These are phyloP conservation scores for Naematelia aurantialba DNA, from an alignment of 768 basidiomycete genomes.

Conservation along the genomic window DNA sequence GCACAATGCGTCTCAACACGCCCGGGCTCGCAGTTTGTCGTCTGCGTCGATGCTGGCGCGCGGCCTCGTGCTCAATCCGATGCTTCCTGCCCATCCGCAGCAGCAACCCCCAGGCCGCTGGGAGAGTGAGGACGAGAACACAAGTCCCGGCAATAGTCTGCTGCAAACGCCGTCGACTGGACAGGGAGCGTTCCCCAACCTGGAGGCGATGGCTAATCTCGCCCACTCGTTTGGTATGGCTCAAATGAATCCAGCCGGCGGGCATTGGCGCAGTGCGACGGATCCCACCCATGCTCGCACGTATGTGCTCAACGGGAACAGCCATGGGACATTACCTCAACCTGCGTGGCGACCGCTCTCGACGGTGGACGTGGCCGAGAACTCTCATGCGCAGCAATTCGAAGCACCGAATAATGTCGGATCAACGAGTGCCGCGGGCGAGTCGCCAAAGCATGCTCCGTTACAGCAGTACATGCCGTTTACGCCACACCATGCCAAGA, in stretches of 20 bases:
- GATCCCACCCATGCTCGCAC: slow-evolving; percentile 14
- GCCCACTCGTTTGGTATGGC: background rate
- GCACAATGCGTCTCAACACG: slow-evolving; percentile 9
- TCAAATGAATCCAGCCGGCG: background rate
- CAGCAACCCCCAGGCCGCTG: background rate
- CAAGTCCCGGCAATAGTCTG: slow-evolving; percentile 15
- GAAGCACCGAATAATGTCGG: background rate
- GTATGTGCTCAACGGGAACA: background rate
- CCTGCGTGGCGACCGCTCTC: background rate
- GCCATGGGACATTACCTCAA: background rate
- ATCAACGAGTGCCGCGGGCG: background rate
- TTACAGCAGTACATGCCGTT: background rate
- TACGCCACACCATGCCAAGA: background rate
- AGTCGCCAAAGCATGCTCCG: background rate
- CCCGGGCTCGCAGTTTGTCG: slow-evolving; percentile 23
- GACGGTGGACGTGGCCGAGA: background rate
- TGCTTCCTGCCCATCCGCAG: background rate
- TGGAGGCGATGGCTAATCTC: slow-evolving; percentile 8
- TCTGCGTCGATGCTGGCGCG: slow-evolving; percentile 30
- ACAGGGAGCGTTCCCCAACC: slow-evolving; percentile 14
- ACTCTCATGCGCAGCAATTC: background rate
- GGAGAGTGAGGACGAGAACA: background rate
- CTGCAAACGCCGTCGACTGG: slow-evolving; percentile 31
- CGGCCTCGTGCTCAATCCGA: slow-evolving; percentile 24
- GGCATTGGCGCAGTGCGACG: slow-evolving; percentile 20